Evolutionary conservation across 2,329 filamentous ascomycete species (phyloP).

Genomic region (Hypoxylon sp.): DNA sequence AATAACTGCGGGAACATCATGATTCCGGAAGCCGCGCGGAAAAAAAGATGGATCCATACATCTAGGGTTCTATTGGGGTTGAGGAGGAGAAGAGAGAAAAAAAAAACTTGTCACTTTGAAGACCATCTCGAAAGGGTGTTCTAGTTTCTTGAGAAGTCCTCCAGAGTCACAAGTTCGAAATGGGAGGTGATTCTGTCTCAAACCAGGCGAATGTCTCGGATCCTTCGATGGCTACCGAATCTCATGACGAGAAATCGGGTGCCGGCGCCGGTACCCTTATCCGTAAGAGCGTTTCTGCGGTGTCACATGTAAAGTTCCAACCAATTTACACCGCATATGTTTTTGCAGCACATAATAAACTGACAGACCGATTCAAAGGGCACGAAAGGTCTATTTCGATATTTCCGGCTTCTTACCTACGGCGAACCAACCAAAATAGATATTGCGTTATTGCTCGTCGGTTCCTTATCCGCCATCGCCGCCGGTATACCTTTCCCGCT

Average conservation of each 20-base stretch:
- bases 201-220: too few species aligned
- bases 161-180: slow-evolving; percentile 20
- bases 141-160: background rate
- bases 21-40: slow-evolving; percentile 23
- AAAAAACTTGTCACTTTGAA: slow-evolving; percentile 19
- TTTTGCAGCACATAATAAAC: background rate
- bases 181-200: slow-evolving; percentile 27
- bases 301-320: slow-evolving; percentile 27
- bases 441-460: slow-evolving; percentile 52
- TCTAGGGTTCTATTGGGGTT: too few species aligned
- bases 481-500: slow-evolving; percentile 71
- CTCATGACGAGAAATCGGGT: slow-evolving; percentile 17
- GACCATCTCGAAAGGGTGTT: slow-evolving; percentile 1
- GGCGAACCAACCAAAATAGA: slow-evolving; percentile 56
- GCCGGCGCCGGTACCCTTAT: slow-evolving; percentile 4
- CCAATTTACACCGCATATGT: background rate
- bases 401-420: slow-evolving; percentile 57
- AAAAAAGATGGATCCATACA: slow-evolving; percentile 30
- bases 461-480: slow-evolving; percentile 57
- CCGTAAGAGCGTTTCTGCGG: slow-evolving; percentile 10
- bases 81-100: slow-evolving; percentile 15
- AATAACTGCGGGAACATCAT: slow-evolving; percentile 30
- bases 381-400: slow-evolving; percentile 46
- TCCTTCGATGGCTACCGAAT: slow-evolving; percentile 17
- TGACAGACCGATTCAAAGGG: slow-evolving; percentile 27